Conservation (phyloP, 1,139 yeast genomes). For the Protomyces gravidus region DNA sequence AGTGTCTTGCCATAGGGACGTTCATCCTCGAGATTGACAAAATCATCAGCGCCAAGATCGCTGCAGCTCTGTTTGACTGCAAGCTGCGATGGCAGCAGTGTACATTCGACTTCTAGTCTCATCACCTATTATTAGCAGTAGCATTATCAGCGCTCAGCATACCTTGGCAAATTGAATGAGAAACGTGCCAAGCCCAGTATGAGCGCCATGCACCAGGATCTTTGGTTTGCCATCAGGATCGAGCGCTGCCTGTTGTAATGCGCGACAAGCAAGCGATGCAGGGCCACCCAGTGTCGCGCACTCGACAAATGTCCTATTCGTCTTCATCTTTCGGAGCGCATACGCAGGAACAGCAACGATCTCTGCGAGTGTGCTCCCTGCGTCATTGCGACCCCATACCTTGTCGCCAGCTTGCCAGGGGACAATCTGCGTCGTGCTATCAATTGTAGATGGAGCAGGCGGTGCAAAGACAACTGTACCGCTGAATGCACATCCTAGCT, state of each 20-base stretch:
- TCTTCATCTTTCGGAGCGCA: constrained; percentile 24
- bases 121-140: background rate
- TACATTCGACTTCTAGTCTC: constrained; percentile 21
- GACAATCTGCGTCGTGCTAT: background rate
- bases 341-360: constrained; percentile 6
- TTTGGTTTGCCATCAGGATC: constrained; percentile 10
- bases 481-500: constrained; percentile 3
- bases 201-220: constrained; percentile 19
- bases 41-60: constrained; percentile 9
- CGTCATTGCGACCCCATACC: background rate
- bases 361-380: background rate
- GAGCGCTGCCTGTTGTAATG: constrained; percentile 11
- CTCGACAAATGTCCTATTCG: constrained; percentile 13
- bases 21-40: constrained; percentile 15
- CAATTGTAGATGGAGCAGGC: background rate
- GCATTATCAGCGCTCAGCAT: background rate
- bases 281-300: constrained; percentile 19
- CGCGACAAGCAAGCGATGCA: constrained; percentile 17
- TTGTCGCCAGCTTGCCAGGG: background rate
- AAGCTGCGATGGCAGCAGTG: constrained; percentile 3
- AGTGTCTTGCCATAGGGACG: constrained; percentile 11
- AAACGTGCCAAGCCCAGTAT: constrained; percentile 18
- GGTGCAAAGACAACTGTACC: constrained; percentile 19
- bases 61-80: background rate
- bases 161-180: constrained; percentile 8